phyloP scores from a whole-genome alignment of 2,329 filamentous ascomycete species.

The Endothia cerciana region DNA sequence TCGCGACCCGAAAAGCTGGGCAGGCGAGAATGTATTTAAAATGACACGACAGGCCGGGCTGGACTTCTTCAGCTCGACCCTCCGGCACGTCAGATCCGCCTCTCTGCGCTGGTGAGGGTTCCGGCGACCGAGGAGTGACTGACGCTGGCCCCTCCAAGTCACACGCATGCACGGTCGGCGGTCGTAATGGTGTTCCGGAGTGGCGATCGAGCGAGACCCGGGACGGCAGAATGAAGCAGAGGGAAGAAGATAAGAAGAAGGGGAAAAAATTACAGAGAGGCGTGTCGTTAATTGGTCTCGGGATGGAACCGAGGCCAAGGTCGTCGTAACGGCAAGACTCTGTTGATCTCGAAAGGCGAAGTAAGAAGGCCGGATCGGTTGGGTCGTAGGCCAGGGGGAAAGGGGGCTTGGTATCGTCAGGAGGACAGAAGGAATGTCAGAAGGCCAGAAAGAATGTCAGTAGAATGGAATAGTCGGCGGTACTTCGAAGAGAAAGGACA shows the following conservation, averaged over 20 bases:
- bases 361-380: neutral
- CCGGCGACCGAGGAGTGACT: neutral
- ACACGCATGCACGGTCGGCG: neutral
- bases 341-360: neutral
- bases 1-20: neutral
- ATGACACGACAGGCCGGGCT: neutral
- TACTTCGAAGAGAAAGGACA: slow-evolving; percentile 9
- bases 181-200: neutral
- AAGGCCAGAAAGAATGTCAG: slow-evolving; percentile 17
- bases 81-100: neutral
- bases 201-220: neutral
- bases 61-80: neutral
- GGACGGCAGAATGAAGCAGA: neutral
- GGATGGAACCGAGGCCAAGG: neutral
- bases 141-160: neutral
- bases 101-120: neutral
- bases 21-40: neutral
- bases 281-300: neutral
- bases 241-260: slow-evolving; percentile 12
- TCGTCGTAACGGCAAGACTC: neutral
- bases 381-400: neutral
- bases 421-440: slow-evolving; percentile 14
- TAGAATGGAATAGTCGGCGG: slow-evolving; percentile 14
- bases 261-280: neutral
- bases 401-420: slow-evolving; percentile 6